These are phyloP conservation scores for Mallotus repandus DNA, from an alignment of 441 rosid genomes.

Conservation along the genomic window DNA sequence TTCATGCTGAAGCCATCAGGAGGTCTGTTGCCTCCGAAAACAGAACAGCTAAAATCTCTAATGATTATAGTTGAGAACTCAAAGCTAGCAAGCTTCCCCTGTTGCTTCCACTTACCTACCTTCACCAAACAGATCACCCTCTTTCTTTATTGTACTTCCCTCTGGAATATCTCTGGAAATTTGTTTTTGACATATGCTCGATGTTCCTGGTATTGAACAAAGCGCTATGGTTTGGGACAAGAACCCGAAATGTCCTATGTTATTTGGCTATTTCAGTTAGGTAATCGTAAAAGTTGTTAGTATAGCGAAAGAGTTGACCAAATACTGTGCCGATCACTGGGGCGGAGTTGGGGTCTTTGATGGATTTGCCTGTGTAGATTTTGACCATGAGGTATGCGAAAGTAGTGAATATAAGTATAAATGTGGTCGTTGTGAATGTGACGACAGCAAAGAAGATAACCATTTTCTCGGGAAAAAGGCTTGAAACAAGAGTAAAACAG, in stretches of 20 bases:
- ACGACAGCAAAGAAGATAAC: conserved; percentile 28
- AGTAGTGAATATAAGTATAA: conserved; percentile 24
- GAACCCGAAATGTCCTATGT: conserved; percentile 50
- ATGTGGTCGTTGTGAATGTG: conserved; percentile 17
- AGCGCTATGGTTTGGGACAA: conserved; percentile 38
- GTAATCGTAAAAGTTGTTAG: conserved; percentile 48
- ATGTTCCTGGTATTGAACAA: conserved; percentile 57
- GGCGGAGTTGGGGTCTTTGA: conserved; percentile 38
- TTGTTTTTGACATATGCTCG: conserved; percentile 58
- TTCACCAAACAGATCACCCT: conserved; percentile 54
- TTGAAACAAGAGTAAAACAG: too few relatives aligned
- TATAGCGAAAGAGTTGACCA: conserved; percentile 39
- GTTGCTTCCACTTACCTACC: conserved; percentile 82
- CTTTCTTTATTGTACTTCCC: conserved; percentile 34
- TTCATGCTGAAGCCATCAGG: conserved; percentile 63
- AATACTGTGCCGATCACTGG: conserved; percentile 64
- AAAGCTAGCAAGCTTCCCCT: conserved; percentile 76
- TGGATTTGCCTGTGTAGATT: conserved; percentile 48
- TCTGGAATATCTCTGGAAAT: conserved; percentile 46
- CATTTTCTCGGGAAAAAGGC: conserved; percentile 21
- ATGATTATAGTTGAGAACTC: conserved; percentile 73
- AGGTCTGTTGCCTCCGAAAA: conserved; percentile 68
- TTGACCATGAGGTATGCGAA: conserved; percentile 29
- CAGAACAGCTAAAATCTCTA: conserved; percentile 64
- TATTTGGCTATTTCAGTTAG: conserved; percentile 39